Evolutionary conservation across 2,329 filamentous ascomycete species (phyloP).

Genomic region (Aureobasidium mangrovei): DNA sequence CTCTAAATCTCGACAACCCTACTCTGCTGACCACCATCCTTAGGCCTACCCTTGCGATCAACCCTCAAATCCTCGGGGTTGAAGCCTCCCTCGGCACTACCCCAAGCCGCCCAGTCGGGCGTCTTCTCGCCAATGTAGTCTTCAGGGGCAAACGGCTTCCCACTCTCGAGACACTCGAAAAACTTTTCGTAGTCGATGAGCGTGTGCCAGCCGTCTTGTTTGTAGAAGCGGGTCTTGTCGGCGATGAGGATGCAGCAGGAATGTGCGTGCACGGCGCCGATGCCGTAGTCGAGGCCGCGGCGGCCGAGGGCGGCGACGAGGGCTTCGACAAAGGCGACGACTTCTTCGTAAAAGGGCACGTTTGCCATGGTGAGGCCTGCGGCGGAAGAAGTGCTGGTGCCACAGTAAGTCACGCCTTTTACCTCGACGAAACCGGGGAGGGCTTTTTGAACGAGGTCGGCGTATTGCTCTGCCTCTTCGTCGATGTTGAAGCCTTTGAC

Average conservation of each 20-base stretch:
- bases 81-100: slow-evolving; percentile 86
- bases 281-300: slow-evolving; percentile 73
- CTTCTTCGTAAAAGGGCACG: slow-evolving; percentile 91
- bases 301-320: slow-evolving; percentile 60
- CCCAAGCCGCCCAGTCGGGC: slow-evolving; percentile 91
- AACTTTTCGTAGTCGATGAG: slow-evolving; percentile 84
- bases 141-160: slow-evolving; percentile 62
- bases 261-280: slow-evolving; percentile 90
- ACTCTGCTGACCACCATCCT: too few relatives aligned
- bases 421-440: slow-evolving; percentile 90
- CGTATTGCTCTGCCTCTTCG: slow-evolving; percentile 84
- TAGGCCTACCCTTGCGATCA: slow-evolving; percentile 60
- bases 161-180: slow-evolving; percentile 71
- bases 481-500: slow-evolving; percentile 98
- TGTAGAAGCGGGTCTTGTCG: slow-evolving; percentile 63
- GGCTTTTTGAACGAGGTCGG: slow-evolving; percentile 74
- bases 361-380: slow-evolving; percentile 95
- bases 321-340: slow-evolving; percentile 69
- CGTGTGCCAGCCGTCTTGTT: slow-evolving; percentile 78
- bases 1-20: too few relatives aligned
- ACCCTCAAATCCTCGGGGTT: slow-evolving; percentile 84
- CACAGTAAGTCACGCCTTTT: slow-evolving; percentile 95
- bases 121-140: slow-evolving; percentile 83
- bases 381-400: slow-evolving; percentile 72
- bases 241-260: slow-evolving; percentile 87